A percentile compares a stretch with the other conserved stretches of the same genome.
These are phyloP conservation scores for Tranzscheliella williamsii DNA, from an alignment of 1,284 basidiomycete species.

Conservation along the genomic window DNA sequence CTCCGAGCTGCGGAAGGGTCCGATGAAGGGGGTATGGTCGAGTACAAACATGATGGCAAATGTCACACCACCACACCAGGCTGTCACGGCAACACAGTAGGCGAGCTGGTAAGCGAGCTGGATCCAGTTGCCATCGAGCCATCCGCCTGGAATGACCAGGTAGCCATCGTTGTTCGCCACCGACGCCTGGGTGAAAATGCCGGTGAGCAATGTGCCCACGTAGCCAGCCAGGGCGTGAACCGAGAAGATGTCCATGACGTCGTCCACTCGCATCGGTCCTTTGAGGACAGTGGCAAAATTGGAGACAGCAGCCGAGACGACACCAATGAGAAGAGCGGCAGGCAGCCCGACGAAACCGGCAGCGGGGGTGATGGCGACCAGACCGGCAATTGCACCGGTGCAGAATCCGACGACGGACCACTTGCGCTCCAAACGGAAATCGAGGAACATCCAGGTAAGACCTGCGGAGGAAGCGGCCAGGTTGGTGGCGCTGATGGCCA, in stretches of 20 bases:
- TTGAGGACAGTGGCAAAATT: constrained; percentile 85
- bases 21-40: constrained; percentile 73
- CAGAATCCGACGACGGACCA: constrained; percentile 67
- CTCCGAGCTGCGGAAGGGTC: constrained; percentile 73
- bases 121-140: constrained; percentile 71
- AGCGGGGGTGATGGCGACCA: constrained; percentile 62
- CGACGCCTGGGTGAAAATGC: constrained; percentile 75
- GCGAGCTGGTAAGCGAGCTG: constrained; percentile 81
- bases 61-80: constrained; percentile 66
- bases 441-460: constrained; percentile 84
- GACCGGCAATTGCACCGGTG: constrained; percentile 62
- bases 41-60: constrained; percentile 68
- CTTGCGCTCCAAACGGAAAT: constrained; percentile 79
- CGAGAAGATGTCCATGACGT: constrained; percentile 67
- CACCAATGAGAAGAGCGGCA: constrained; percentile 73
- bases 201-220: constrained; percentile 57
- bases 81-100: constrained; percentile 72
- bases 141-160: constrained; percentile 69
- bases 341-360: constrained; percentile 67
- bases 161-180: constrained; percentile 75
- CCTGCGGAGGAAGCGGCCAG: constrained; percentile 72
- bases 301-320: constrained; percentile 74
- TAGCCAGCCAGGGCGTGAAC: constrained; percentile 53
- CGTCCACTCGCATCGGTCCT: constrained; percentile 69
- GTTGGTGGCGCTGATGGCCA: constrained; percentile 87